Percentiles rank a stretch among this genome's conserved stretches.
Conservation (phyloP, 2,329 filamentous ascomycete species). For the Cladosporium velox region DNA sequence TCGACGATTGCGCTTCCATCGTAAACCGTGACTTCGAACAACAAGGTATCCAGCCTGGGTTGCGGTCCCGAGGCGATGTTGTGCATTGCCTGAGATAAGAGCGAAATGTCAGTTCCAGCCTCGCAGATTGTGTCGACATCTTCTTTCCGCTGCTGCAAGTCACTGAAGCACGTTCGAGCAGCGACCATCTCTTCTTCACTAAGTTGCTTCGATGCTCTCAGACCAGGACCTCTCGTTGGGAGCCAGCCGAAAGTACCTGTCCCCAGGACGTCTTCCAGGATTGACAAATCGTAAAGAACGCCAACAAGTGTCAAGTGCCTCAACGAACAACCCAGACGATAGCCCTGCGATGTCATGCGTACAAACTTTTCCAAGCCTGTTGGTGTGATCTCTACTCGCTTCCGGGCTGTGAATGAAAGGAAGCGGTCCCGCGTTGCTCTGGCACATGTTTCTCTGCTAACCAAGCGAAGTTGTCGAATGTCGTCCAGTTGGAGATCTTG, state of each 20-base stretch:
- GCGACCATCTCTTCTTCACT: not conserved
- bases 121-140: not conserved
- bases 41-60: not conserved
- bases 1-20: not conserved
- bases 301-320: conserved; percentile 21
- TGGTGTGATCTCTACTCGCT: not conserved
- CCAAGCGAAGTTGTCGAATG: not conserved
- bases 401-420: conserved; percentile 11
- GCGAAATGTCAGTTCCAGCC: not conserved
- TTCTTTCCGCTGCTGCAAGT: not conserved
- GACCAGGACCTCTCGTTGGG: not conserved
- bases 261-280: conserved; percentile 6
- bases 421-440: conserved; percentile 22
- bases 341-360: conserved; percentile 11
- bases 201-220: not conserved
- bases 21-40: not conserved
- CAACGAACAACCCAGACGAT: conserved; percentile 12
- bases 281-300: conserved; percentile 17
- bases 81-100: not conserved
- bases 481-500: too few species aligned
- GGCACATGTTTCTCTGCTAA: conserved; percentile 12
- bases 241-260: not conserved
- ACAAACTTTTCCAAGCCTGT: conserved; percentile 5
- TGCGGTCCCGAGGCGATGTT: not conserved
- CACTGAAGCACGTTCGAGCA: not conserved